phyloP scores from a whole-genome alignment of 768 basidiomycete species.

The Leccinellum albellum region DNA sequence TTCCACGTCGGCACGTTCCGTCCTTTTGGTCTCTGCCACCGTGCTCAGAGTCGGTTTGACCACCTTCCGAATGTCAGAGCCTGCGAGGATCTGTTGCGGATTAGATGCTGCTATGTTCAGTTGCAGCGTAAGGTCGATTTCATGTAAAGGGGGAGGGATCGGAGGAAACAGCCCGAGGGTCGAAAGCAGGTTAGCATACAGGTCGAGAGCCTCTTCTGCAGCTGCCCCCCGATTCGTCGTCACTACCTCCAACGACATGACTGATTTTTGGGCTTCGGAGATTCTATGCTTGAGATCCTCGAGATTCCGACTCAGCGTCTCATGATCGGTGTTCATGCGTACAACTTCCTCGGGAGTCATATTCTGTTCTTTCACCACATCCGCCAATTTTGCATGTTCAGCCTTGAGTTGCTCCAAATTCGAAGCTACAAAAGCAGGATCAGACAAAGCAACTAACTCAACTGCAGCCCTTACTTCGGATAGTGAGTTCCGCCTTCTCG shows the following conservation, averaged over 20 bases:
- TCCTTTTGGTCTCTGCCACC: constrained; percentile 68
- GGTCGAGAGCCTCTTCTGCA: constrained; percentile 78
- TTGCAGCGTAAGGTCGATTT: constrained; percentile 75
- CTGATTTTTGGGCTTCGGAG: constrained; percentile 63
- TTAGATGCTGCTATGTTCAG: constrained; percentile 75
- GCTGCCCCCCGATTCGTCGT: constrained; percentile 75
- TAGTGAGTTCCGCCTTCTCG: constrained; percentile 60
- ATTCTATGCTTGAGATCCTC: constrained; percentile 77
- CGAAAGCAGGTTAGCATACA: constrained; percentile 73
- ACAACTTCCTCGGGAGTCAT: constrained; percentile 87
- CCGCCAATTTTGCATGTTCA: constrained; percentile 60
- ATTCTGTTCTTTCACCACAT: constrained; percentile 81
- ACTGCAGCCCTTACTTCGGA: constrained; percentile 42
- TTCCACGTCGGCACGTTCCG: constrained; percentile 65
- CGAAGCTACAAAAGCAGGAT: constrained; percentile 39
- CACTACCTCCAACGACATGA: constrained; percentile 80
- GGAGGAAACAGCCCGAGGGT: constrained; percentile 75
- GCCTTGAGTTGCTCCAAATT: constrained; percentile 59
- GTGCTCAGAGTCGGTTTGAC: constrained; percentile 75
- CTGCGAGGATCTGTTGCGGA: constrained; percentile 62
- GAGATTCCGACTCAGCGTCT: constrained; percentile 66
- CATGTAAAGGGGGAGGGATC: constrained; percentile 63
- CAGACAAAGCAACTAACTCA: neutral
- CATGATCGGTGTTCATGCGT: constrained; percentile 88
- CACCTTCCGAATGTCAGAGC: constrained; percentile 65